These are phyloP conservation scores for Boletus coccyginus DNA, from an alignment of 768 basidiomycete species.

Conservation along the genomic window DNA sequence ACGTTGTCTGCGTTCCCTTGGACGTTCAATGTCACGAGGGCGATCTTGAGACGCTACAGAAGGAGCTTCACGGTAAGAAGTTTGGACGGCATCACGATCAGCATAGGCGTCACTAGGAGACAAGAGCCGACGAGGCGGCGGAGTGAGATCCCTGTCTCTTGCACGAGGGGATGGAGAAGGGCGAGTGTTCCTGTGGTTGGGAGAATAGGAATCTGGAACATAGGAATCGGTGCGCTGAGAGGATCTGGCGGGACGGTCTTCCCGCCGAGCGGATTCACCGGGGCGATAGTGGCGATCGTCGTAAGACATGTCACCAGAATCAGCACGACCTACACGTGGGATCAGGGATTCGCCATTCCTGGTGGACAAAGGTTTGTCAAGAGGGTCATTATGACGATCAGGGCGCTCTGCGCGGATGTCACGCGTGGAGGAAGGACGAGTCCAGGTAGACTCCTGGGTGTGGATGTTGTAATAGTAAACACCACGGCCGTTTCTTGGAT, in stretches of 20 bases:
- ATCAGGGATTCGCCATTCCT: constrained; percentile 22
- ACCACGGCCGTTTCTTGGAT: constrained; percentile 46
- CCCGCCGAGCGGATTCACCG: constrained; percentile 28
- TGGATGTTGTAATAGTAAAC: constrained; percentile 58
- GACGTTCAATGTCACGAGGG: constrained; percentile 17
- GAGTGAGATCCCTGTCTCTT: constrained; percentile 24
- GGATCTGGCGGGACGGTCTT: constrained; percentile 23
- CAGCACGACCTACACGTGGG: constrained; percentile 30
- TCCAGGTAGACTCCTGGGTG: constrained; percentile 60
- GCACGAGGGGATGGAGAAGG: constrained; percentile 22
- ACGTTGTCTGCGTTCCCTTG: constrained; percentile 25
- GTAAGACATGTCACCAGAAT: constrained; percentile 41
- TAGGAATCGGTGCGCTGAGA: constrained; percentile 27
- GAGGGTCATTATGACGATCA: constrained; percentile 25
- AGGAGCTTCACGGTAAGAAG: constrained; percentile 21
- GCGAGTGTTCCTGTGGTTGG: constrained; percentile 20
- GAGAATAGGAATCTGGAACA: constrained; percentile 28
- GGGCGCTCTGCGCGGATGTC: constrained; percentile 24
- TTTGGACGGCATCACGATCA: constrained; percentile 21
- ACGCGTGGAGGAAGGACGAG: constrained; percentile 39
- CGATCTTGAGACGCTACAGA: constrained; percentile 26
- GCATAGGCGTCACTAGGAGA: constrained; percentile 21
- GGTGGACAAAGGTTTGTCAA: constrained; percentile 24
- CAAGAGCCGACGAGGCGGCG: constrained; percentile 20
- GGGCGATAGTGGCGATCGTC: constrained; percentile 70